A percentile compares a stretch with the other conserved stretches of the same genome.
These are phyloP conservation scores for Ganoderma multipileum DNA, from an alignment of 1,284 basidiomycete species.

Conservation along the genomic window DNA sequence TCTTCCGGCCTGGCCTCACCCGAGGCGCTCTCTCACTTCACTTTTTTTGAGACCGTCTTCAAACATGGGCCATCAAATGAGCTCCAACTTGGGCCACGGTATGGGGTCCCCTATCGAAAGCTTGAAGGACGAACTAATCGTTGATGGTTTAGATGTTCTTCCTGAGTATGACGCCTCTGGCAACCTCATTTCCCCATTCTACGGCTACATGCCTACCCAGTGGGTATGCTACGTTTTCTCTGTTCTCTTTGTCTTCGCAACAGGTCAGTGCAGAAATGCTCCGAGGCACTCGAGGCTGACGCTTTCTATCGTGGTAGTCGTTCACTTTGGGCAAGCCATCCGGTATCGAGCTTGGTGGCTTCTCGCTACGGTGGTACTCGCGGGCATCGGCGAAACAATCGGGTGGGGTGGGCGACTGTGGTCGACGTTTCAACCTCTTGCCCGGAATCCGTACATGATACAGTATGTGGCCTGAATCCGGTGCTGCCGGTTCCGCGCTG, in stretches of 20 bases:
- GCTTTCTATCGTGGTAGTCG: constrained; percentile 29
- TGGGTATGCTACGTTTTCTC: constrained; percentile 21
- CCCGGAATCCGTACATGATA: constrained; percentile 36
- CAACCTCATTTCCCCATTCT: constrained; percentile 18
- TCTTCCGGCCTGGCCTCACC: background rate
- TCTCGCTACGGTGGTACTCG: constrained; percentile 56
- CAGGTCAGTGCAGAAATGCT: constrained; percentile 11
- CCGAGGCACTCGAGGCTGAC: background rate
- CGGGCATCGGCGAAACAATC: constrained; percentile 58
- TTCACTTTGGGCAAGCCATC: constrained; percentile 54
- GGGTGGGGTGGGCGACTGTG: constrained; percentile 52
- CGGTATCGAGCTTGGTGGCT: constrained; percentile 56
- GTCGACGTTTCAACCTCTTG: constrained; percentile 36
- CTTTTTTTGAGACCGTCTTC: background rate
- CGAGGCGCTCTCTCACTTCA: constrained; percentile 23
- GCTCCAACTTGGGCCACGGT: constrained; percentile 6
- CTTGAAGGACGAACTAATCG: background rate
- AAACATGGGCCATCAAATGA: constrained; percentile 7
- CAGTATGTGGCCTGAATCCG: constrained; percentile 43
- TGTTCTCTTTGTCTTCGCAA: constrained; percentile 20
- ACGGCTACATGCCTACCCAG: constrained; percentile 20
- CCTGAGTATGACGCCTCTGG: constrained; percentile 11
- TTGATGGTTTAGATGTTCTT: background rate
- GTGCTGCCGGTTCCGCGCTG: constrained; percentile 36
- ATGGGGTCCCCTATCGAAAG: background rate